A percentile compares a stretch with the other conserved stretches of the same genome.
Evolutionary conservation across 2,329 filamentous ascomycete species (phyloP).

Genomic region (Calonectria crousiana): DNA sequence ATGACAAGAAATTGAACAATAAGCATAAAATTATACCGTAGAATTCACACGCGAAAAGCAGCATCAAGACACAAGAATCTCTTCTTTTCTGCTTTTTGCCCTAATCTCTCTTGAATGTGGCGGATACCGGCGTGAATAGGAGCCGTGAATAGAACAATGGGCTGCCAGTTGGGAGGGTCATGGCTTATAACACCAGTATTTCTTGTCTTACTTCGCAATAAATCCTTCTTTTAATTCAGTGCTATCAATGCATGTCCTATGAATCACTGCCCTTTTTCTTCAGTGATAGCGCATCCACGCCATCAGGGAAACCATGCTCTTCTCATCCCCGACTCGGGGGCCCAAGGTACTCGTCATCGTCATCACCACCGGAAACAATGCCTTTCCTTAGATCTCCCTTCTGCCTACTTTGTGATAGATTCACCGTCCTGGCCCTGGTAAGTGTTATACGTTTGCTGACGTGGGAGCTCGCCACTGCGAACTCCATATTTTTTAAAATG

Average conservation of each 20-base stretch:
- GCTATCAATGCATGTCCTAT: too few species aligned
- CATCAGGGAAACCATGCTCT: too few species aligned
- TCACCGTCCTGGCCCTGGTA: background rate
- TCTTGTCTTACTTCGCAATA: too few species aligned
- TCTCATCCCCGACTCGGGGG: background rate
- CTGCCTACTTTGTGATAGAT: background rate
- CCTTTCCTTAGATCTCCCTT: background rate
- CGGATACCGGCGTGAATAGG: background rate
- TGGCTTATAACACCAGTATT: background rate
- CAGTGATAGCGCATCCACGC: too few species aligned
- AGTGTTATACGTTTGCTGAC: background rate
- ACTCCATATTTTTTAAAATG: conserved; percentile 18
- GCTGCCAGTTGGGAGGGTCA: background rate
- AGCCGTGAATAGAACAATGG: background rate
- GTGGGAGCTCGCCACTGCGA: background rate
- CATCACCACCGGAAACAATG: background rate
- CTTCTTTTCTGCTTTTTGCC: background rate
- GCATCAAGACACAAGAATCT: background rate
- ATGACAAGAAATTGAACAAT: background rate
- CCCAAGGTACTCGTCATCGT: background rate
- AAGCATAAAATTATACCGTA: background rate
- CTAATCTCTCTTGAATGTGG: background rate
- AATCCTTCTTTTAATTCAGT: too few species aligned
- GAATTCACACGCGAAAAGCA: background rate
- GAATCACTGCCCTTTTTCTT: too few species aligned